phyloP scores from a whole-genome alignment of 202 grass and related monocot species.

The Carex arenaria region DNA sequence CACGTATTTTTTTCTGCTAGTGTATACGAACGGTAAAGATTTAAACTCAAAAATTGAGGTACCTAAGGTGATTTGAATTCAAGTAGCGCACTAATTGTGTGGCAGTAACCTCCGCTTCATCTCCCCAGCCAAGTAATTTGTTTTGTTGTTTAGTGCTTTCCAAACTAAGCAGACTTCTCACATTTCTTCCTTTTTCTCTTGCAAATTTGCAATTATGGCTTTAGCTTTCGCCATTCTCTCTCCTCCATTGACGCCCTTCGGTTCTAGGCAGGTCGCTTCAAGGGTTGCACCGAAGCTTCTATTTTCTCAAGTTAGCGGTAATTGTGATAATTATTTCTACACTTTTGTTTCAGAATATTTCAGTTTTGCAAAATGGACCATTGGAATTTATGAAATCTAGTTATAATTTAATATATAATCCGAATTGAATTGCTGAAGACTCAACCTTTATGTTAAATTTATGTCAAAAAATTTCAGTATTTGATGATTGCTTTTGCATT shows the following conservation, averaged over 20 bases:
- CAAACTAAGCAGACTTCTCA: background rate
- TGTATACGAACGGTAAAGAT: too few relatives aligned
- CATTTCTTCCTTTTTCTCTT: background rate
- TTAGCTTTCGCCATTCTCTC: conserved; percentile 1
- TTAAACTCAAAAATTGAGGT: too few relatives aligned
- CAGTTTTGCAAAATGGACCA: background rate
- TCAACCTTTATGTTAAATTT: background rate
- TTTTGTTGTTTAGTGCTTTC: background rate
- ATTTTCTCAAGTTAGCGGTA: background rate
- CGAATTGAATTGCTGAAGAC: background rate
- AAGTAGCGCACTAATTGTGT: background rate
- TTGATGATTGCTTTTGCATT: background rate
- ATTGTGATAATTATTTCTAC: background rate
- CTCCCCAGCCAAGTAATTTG: background rate
- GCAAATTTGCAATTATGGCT: conserved; percentile 5
- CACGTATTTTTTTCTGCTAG: too few relatives aligned
- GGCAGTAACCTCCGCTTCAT: background rate
- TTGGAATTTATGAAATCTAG: too few relatives aligned
- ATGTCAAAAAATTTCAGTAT: background rate
- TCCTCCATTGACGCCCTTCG: background rate
- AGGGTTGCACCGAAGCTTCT: conserved; percentile 3
- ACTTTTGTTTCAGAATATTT: background rate
- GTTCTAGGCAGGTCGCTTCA: background rate
- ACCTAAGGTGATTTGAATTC: too few relatives aligned
- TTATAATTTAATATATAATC: background rate